These are phyloP conservation scores for Liquidambar formosana DNA, from an alignment of 164 flowering plant species.

Conservation along the genomic window DNA sequence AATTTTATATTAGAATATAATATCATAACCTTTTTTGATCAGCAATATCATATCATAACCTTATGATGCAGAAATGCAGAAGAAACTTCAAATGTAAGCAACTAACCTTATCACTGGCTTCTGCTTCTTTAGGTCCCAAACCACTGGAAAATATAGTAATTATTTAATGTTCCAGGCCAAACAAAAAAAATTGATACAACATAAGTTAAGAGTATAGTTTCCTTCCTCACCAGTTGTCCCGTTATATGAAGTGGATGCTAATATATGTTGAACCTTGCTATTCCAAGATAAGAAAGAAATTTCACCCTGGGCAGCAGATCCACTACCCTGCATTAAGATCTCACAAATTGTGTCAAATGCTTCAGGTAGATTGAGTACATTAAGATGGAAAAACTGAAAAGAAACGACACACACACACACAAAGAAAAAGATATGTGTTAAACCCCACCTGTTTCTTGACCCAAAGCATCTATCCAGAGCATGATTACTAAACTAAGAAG, in stretches of 20 bases:
- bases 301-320: slow-evolving; percentile 90
- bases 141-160: slow-evolving; percentile 49
- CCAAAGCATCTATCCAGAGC: not conserved
- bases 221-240: slow-evolving; percentile 81
- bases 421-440: not conserved
- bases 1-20: not conserved
- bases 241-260: slow-evolving; percentile 87
- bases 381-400: not conserved
- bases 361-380: not conserved
- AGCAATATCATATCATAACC: not conserved
- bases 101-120: slow-evolving; percentile 87
- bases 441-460: not conserved
- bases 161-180: not conserved
- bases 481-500: not conserved
- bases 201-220: not conserved
- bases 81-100: not conserved
- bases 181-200: not conserved
- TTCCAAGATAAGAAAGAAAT: slow-evolving; percentile 95
- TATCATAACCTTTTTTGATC: too few relatives aligned
- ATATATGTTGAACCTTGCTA: slow-evolving; percentile 80
- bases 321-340: slow-evolving; percentile 62
- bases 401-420: not conserved
- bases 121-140: slow-evolving; percentile 96
- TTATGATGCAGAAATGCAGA: slow-evolving; percentile 1
- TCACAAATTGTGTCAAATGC: slow-evolving; percentile 1